These are phyloP conservation scores for Allantophomopsis cytisporea DNA, from an alignment of 2,329 filamentous ascomycete genomes.

Conservation along the genomic window DNA sequence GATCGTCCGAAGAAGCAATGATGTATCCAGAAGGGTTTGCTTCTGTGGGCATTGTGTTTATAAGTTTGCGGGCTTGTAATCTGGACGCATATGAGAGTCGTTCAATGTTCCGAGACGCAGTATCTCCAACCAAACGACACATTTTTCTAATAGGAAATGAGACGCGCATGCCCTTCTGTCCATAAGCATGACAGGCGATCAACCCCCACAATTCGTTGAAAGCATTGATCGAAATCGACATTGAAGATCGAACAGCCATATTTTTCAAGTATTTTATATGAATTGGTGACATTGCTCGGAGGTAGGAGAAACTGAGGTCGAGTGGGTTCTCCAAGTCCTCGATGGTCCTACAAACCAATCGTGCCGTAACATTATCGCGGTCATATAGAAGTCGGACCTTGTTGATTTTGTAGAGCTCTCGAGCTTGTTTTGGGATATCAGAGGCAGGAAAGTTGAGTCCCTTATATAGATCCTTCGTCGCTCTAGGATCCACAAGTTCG, in stretches of 20 bases:
- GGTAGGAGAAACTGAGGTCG: constrained; percentile 73
- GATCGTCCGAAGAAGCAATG: constrained; percentile 74
- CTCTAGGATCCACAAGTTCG: constrained; percentile 68
- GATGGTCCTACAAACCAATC: constrained; percentile 65
- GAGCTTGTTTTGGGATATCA: constrained; percentile 73
- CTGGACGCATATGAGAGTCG: constrained; percentile 74
- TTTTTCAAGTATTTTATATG: constrained; percentile 78
- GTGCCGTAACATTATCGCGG: constrained; percentile 63
- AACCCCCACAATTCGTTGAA: constrained; percentile 80
- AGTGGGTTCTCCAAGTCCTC: constrained; percentile 64
- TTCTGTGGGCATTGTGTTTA: constrained; percentile 71
- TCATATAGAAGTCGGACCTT: constrained; percentile 83
- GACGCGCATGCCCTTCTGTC: constrained; percentile 68
- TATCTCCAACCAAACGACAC: constrained; percentile 78
- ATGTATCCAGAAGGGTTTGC: constrained; percentile 82
- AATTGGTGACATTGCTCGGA: constrained; percentile 83
- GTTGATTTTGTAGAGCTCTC: constrained; percentile 83
- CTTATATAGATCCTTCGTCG: constrained; percentile 74
- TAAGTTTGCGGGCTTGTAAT: constrained; percentile 74
- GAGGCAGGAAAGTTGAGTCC: constrained; percentile 81
- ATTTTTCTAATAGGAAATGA: constrained; percentile 87
- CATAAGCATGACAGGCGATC: constrained; percentile 77
- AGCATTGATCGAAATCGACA: constrained; percentile 86
- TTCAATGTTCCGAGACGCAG: constrained; percentile 77
- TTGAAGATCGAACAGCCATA: constrained; percentile 86